Evolutionary conservation across 1,139 yeast genomes (phyloP).

Genomic region (Lodderomyces parapsilosis): DNA sequence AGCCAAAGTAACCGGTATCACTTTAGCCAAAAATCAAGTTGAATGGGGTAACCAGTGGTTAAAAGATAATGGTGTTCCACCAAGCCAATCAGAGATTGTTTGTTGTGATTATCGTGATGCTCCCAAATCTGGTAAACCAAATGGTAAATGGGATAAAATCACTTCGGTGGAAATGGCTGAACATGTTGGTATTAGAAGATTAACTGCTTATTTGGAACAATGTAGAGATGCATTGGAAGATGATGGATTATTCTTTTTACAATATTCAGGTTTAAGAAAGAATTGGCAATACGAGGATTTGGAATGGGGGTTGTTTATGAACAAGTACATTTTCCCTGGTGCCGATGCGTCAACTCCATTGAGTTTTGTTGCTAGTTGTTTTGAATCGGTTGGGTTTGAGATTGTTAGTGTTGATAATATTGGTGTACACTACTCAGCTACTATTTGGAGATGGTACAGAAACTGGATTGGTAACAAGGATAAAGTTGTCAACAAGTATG

Average conservation of each 20-base stretch:
- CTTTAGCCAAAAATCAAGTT: conserved; percentile 89
- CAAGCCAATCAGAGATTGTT: conserved; percentile 71
- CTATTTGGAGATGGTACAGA: conserved; percentile 93
- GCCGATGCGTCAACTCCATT: conserved; percentile 96
- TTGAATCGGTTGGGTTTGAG: conserved; percentile 87
- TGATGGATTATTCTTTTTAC: conserved; percentile 84
- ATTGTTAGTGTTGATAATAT: conserved; percentile 81
- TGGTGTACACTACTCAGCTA: conserved; percentile 91
- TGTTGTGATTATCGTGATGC: conserved; percentile 92
- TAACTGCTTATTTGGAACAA: conserved; percentile 71
- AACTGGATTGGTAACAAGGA: conserved; percentile 90
- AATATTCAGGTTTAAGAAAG: conserved; percentile 89
- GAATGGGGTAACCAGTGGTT: conserved; percentile 81
- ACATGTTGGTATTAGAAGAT: conserved; percentile 91
- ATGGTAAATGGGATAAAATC: conserved; percentile 79
- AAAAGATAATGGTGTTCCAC: conserved; percentile 62
- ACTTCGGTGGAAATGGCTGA: conserved; percentile 95
- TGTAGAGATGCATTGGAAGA: conserved; percentile 86
- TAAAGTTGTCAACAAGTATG: conserved; percentile 74
- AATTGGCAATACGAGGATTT: conserved; percentile 94
- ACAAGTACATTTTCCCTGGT: conserved; percentile 95
- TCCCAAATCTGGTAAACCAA: conserved; percentile 59
- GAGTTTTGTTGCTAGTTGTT: conserved; percentile 72
- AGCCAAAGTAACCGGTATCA: conserved; percentile 85
- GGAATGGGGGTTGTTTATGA: conserved; percentile 94